Evolutionary conservation across 495 filamentous ascomycete species (phyloP).

Genomic region (Penicillium mononematosum): DNA sequence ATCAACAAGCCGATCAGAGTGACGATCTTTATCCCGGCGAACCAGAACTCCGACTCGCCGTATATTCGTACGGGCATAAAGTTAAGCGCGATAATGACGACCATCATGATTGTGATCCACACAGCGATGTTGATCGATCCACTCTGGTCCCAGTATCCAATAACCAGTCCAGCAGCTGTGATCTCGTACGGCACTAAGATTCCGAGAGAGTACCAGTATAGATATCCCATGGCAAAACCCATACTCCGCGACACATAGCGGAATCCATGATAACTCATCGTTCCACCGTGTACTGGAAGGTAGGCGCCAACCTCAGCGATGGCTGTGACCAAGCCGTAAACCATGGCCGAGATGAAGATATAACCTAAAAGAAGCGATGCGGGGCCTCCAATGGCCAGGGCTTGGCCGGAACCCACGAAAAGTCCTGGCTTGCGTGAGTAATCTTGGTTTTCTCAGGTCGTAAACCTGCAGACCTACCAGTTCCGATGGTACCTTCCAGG

Average conservation of each 20-base stretch:
- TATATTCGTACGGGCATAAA: slow-evolving; percentile 66
- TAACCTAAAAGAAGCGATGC: slow-evolving; percentile 66
- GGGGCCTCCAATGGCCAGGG: slow-evolving; percentile 58
- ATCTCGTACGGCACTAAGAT: slow-evolving; percentile 71
- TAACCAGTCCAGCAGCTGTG: slow-evolving; percentile 67
- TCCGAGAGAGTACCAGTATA: slow-evolving; percentile 60
- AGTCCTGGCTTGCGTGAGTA: slow-evolving; percentile 20
- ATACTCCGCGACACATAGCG: slow-evolving; percentile 61
- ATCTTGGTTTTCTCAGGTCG: not conserved
- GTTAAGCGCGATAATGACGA: slow-evolving; percentile 63
- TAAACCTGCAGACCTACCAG: slow-evolving; percentile 32
- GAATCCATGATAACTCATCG: slow-evolving; percentile 57
- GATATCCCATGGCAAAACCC: slow-evolving; percentile 62
- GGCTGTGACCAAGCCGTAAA: slow-evolving; percentile 61
- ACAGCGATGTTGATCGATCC: slow-evolving; percentile 48
- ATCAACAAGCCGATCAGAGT: slow-evolving; percentile 70
- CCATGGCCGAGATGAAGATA: slow-evolving; percentile 56
- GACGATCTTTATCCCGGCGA: slow-evolving; percentile 74
- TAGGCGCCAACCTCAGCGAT: slow-evolving; percentile 66
- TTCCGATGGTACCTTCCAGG: slow-evolving; percentile 69
- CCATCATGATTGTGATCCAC: slow-evolving; percentile 72
- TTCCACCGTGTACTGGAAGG: slow-evolving; percentile 58
- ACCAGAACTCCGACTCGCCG: slow-evolving; percentile 73
- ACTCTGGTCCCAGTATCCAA: slow-evolving; percentile 64
- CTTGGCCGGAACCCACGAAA: slow-evolving; percentile 57